Percentiles rank a stretch among this genome's conserved stretches.
phyloP scores from a whole-genome alignment of 2,329 filamentous ascomycete genomes.

The Ceratocystis colombiana region DNA sequence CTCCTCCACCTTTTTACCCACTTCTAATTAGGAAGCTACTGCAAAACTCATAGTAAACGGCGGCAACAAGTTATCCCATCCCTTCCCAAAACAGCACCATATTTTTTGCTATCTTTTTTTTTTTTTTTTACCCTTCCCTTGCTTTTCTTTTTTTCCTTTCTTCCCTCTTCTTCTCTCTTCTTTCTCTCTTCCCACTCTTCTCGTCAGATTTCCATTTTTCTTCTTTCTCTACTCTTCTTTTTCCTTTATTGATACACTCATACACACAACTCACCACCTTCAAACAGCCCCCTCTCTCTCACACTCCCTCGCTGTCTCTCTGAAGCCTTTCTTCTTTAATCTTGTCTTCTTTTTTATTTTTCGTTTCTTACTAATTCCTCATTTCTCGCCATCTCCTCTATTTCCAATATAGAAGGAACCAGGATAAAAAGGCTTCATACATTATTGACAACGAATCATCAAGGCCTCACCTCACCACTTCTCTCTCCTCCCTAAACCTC shows the following conservation, averaged over 20 bases:
- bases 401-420: constrained; percentile 15
- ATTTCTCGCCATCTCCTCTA: constrained; percentile 11
- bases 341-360: constrained; percentile 4
- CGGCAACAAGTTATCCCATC: constrained; percentile 9
- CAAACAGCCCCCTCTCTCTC: neutral
- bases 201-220: constrained; percentile 25
- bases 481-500: neutral
- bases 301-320: constrained; percentile 19
- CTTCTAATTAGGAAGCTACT: constrained; percentile 12
- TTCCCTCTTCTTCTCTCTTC: constrained; percentile 15
- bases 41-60: constrained; percentile 8
- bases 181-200: constrained; percentile 25
- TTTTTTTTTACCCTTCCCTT: constrained; percentile 7
- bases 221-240: constrained; percentile 26
- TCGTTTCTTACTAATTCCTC: constrained; percentile 12
- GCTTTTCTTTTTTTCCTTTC: constrained; percentile 12
- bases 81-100: constrained; percentile 24
- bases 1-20: constrained; percentile 9
- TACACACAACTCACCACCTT: constrained; percentile 12
- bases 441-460: constrained; percentile 4
- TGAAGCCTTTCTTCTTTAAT: constrained; percentile 1
- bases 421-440: constrained; percentile 26
- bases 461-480: neutral
- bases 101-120: constrained; percentile 20
- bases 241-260: constrained; percentile 23